Percentiles rank a stretch among this genome's conserved stretches.
These are phyloP conservation scores for Colletotrichum tanaceti DNA, from an alignment of 2,329 filamentous ascomycete species.

Conservation along the genomic window DNA sequence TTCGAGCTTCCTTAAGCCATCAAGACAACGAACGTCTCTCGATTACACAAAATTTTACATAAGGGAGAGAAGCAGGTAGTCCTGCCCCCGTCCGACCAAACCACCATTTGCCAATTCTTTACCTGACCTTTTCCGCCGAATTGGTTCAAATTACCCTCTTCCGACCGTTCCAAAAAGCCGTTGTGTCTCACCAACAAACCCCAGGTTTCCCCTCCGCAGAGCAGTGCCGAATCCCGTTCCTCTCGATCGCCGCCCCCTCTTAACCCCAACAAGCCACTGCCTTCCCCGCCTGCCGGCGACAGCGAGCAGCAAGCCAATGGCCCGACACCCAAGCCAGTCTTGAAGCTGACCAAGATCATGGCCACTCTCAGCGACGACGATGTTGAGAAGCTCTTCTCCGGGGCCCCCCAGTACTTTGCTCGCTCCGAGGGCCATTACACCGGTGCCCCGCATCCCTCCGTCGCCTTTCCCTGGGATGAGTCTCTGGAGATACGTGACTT, in stretches of 20 bases:
- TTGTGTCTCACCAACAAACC: conserved; percentile 41
- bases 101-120: neutral
- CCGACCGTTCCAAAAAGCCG: conserved; percentile 39
- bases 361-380: conserved; percentile 68
- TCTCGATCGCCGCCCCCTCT: conserved; percentile 48
- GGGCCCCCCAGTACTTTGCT: conserved; percentile 78
- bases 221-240: conserved; percentile 41
- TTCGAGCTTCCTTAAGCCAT: conserved; percentile 5
- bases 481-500: conserved; percentile 70
- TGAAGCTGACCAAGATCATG: conserved; percentile 70
- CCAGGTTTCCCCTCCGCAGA: conserved; percentile 41
- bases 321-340: conserved; percentile 55
- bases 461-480: conserved; percentile 76
- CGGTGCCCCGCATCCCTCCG: conserved; percentile 70
- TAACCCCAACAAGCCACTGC: conserved; percentile 68
- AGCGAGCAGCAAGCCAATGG: conserved; percentile 56
- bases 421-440: conserved; percentile 69
- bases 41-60: neutral
- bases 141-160: conserved; percentile 22
- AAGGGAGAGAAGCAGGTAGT: conserved; percentile 4
- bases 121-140: conserved; percentile 4
- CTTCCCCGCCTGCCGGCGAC: conserved; percentile 61
- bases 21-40: conserved; percentile 1
- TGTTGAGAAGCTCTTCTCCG: conserved; percentile 77
- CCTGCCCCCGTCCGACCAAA: neutral